Conservation (phyloP, 202 grass and related monocot species). For the Bolboschoenoplectus hybrid region DNA sequence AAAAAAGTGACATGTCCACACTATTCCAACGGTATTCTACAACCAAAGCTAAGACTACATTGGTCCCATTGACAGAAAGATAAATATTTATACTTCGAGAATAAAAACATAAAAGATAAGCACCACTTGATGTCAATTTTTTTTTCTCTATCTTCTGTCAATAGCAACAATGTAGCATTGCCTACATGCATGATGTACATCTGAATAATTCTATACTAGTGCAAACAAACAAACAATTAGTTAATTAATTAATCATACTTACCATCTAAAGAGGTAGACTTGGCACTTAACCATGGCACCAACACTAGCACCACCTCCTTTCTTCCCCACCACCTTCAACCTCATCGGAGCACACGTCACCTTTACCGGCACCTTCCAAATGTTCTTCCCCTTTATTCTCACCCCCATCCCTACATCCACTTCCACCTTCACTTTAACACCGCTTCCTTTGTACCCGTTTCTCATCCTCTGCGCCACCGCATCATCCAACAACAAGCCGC, state of each 20-base stretch:
- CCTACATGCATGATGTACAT: background rate
- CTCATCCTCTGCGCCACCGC: constrained; percentile 55
- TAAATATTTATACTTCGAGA: background rate
- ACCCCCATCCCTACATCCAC: constrained; percentile 63
- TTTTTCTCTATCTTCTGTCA: constrained; percentile 12
- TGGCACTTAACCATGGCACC: constrained; percentile 64
- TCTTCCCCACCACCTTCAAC: constrained; percentile 54
- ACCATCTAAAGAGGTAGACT: constrained; percentile 80
- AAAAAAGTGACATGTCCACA: background rate
- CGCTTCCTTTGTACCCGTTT: constrained; percentile 48
- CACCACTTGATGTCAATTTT: background rate
- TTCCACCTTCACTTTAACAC: constrained; percentile 57
- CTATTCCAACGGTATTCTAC: background rate
- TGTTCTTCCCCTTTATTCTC: constrained; percentile 39
- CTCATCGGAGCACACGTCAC: constrained; percentile 51
- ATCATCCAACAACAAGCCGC: constrained; percentile 75
- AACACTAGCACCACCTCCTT: constrained; percentile 13
- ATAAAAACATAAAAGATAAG: background rate
- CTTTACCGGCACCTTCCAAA: constrained; percentile 69
- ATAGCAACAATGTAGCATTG: background rate
- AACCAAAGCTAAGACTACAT: background rate
- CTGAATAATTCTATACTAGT: background rate
- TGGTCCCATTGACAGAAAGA: constrained; percentile 26
- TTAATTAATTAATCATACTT: constrained; percentile 37
- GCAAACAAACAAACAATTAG: constrained; percentile 21